Base-by-base conservation (phyloP, 768 basidiomycete genomes). In the Leccinum incarnatum region DNA sequence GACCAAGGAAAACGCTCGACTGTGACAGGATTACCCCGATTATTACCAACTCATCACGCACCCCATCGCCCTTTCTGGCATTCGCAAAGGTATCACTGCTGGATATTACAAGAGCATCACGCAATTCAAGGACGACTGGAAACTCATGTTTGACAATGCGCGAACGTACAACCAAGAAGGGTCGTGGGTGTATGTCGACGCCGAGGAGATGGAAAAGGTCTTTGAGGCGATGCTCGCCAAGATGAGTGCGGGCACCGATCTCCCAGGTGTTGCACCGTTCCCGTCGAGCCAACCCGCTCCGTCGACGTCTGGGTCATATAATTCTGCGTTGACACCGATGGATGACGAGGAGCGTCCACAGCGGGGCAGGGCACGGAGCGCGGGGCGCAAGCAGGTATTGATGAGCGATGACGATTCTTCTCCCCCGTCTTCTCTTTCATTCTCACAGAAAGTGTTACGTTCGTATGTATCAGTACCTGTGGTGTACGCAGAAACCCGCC, bases 141-240 rank as follows among this genome's bases (percentile, higher is more conserved):
- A 82, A 64, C 81, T 94, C 56, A 94, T 99, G 89, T 98, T 95
- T 74, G 81, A 85, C 72, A 98, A 98, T 67, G 95, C 96, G 5
- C 83, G 91, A 67, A 90, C 85, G 47, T 98, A 93, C 79, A 98
- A 97, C 72, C 88, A 90, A 72, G 93, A 96, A 74, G 93, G 90
- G 1, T 95, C 93, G 0, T 93, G 92, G 90, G 94, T 97, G 40
- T 96, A 95, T 74, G 80, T 90, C 60, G 93, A 96, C 61, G 95
- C 96, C 8, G 90, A 93, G 53, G 91, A 93, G 77, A 93, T 95
- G 90, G 90, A 96, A 75, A 91, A 89, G 69, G 86, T 87, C 51
- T 94, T 95, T 71, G 82, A 89, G 59, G 78, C 84, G 27, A 78
- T 87, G 9, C 93, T 87, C 67, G 81, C 85, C 46, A 82, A 82